These are phyloP conservation scores for Lasiodiplodia gonubiensis DNA, from an alignment of 2,329 filamentous ascomycete genomes.

Conservation along the genomic window DNA sequence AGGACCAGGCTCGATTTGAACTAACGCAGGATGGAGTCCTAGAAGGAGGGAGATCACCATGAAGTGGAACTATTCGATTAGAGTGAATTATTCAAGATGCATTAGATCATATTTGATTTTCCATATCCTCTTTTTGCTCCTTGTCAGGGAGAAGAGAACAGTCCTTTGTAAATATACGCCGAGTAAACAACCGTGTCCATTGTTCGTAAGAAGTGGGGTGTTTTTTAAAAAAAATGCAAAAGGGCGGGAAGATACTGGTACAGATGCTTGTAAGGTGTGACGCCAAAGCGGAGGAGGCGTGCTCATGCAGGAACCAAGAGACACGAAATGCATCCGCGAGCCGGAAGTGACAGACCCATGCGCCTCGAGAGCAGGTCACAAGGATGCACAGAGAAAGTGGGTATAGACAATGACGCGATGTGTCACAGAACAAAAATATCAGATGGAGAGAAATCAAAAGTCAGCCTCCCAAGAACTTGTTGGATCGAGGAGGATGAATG, in stretches of 20 bases:
- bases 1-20: too few species aligned
- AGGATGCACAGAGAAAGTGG: background rate
- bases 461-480: background rate
- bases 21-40: too few species aligned
- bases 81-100: background rate
- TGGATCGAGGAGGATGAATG: background rate
- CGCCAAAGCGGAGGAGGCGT: background rate
- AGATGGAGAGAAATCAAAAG: background rate
- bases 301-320: background rate
- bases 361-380: background rate
- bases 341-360: background rate
- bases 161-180: background rate
- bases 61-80: background rate
- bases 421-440: background rate
- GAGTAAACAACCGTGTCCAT: slow-evolving; percentile 1
- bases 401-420: slow-evolving; percentile 7
- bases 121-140: slow-evolving; percentile 1
- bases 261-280: background rate
- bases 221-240: background rate
- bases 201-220: background rate
- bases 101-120: background rate
- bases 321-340: background rate
- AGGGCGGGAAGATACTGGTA: background rate
- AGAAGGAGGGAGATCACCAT: too few species aligned
- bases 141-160: background rate